Conservation (phyloP, 2,329 filamentous ascomycete genomes). For the Parastagonospora nodorum region DNA sequence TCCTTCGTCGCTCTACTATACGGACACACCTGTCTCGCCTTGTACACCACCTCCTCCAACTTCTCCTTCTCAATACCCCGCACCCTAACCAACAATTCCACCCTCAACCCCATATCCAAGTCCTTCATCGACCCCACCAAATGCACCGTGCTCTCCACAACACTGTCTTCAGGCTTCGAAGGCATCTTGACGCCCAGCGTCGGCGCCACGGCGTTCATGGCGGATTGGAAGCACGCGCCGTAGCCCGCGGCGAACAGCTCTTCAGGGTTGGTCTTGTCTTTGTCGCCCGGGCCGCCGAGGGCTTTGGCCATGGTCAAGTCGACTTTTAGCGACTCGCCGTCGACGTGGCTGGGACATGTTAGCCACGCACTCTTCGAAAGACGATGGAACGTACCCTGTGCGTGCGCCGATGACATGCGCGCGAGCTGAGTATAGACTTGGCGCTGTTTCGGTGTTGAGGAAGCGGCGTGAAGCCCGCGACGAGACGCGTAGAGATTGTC, state of each 20-base stretch:
- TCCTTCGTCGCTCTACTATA: conserved; percentile 42
- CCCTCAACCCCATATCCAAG: conserved; percentile 52
- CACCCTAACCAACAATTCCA: conserved; percentile 49
- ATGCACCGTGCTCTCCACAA: conserved; percentile 51
- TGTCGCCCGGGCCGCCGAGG: conserved; percentile 50
- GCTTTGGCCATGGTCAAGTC: conserved; percentile 53
- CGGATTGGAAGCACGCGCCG: conserved; percentile 55
- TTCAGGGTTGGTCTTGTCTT: conserved; percentile 51
- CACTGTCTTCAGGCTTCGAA: conserved; percentile 41
- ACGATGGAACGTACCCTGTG: conserved; percentile 23
- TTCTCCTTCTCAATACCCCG: conserved; percentile 39
- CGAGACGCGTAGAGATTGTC: conserved; percentile 14
- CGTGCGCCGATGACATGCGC: conserved; percentile 49
- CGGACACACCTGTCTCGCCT: conserved; percentile 44
- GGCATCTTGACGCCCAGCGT: conserved; percentile 51
- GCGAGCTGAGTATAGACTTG: conserved; percentile 46
- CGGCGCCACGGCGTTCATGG: conserved; percentile 53
- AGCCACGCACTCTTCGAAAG: neutral
- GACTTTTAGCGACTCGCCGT: conserved; percentile 42
- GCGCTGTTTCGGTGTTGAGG: conserved; percentile 49
- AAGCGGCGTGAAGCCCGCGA: conserved; percentile 27
- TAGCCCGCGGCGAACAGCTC: conserved; percentile 56
- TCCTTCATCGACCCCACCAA: conserved; percentile 53
- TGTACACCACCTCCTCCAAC: conserved; percentile 42
- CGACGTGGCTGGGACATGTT: conserved; percentile 28